Base-by-base conservation (phyloP, 345 rosid species). In the Geranium brycei region DNA sequence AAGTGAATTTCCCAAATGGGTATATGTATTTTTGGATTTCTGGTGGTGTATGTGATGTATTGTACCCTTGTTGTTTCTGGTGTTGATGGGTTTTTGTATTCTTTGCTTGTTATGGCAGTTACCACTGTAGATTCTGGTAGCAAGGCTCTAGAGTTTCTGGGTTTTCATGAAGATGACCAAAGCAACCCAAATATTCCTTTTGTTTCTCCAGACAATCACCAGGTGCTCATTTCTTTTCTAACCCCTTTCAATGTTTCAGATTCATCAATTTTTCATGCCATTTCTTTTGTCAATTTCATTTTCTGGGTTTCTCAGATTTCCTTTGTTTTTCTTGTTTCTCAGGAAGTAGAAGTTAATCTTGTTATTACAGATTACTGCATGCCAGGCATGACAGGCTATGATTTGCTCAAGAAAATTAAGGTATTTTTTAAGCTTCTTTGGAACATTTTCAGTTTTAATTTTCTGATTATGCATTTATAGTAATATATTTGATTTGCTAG, bases 341-440 rank as follows among this genome's bases (percentile, higher is more conserved):
- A 81, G 87, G 92, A 76, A 62, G 73, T 79, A 68, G 81, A 70
- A 60, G 87, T 87, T 61, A 81, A 81, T 75, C 85, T 87, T 62
- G 70, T 87, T 14, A 85, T 87, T 66, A 87, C 95, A 40, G 90
- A 85, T 68, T 87, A 85, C 73, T 85, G 90, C 74, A 87, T 87
- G 95, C 95, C 90, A 16, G 95, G 87, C 61, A 85, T 87, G 88
- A 85, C 85, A 14, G 90, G 90, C 73, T 87, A 87, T 73, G 90
- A 87, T 76, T 72, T 87, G 73, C 95, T 87, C 59, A 85, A 78
- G 81, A 85, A 80, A 71, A 73, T 87, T 63, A 87, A 87, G 88
- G 93, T 87, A 57, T 19, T 31, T 31, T 32, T 51, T 41, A 28
- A 11, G 0, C 6, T 63, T n/a, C 70, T 19, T 23, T 31, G 23